Base-by-base conservation (phyloP, 768 basidiomycete species). In the Kwoniella pini region DNA sequence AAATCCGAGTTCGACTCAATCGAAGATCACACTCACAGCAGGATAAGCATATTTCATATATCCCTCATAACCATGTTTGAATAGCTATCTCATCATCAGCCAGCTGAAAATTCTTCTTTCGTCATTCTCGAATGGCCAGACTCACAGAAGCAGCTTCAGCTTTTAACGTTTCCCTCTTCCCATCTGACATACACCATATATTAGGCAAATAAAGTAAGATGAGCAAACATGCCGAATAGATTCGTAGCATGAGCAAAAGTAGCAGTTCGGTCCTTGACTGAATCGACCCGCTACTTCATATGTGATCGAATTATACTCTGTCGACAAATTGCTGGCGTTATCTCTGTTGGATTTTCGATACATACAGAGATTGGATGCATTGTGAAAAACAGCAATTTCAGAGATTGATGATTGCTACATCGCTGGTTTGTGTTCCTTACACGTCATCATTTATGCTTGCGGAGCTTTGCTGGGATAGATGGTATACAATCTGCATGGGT, bases 11-110 rank as follows among this genome's bases (percentile, higher is more conserved):
- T n/a, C n/a, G n/a, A n/a, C n/a, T n/a, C n/a, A n/a, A n/a, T n/a
- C n/a, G n/a, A n/a, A n/a, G n/a, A n/a, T n/a, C n/a, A n/a, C 9
- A 40, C 70, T 57, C 21, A 79, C 56, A 40, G 56, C 69, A 65
- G 62, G 66, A 74, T 67, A 74, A 48, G 56, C 93, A 74, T 84
- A 84, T 46, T 80, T 82, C 92, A 95, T 94, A 77, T 96, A 96
- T 69, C 85, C 86, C 69, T 90, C 78, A 71, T 87, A 96, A 0
- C 92, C 93, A 81, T 95, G 92, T 72, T 90, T 87, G 88, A 90
- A 96, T 4, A 95, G 80, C 54, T 88, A 45, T 15, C 10, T 1
- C 15, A 42, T n/a, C 1, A 19, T 49, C 17, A 19, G 43, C 43
- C 13, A 49, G 30, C 48, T 33, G 48, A 27, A 26, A 3, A 11